Evolutionary conservation across 768 basidiomycete species (phyloP), one percentile per base, ranked within the genome.

Genomic region (Exsudoporus frostii): DNA sequence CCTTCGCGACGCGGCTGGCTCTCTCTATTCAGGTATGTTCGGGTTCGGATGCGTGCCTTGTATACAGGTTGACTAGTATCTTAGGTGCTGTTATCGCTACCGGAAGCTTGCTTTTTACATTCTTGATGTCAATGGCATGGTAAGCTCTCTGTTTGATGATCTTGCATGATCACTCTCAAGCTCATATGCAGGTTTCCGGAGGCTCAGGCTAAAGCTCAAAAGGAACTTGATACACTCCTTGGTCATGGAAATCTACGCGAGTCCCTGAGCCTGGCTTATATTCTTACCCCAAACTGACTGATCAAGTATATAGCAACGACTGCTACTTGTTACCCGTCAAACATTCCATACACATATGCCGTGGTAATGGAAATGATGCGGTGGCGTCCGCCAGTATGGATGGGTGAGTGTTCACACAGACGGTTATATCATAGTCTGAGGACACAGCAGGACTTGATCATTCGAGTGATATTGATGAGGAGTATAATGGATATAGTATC

Each of bases 121-220:
- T 51, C 50, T 45, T 51, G 50, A 36, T 51, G 36, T 34, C 50
- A 2, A 51, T 51, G 50, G 50, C 50, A 45, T 51, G 50, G 50
- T 51, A 32, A 45, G 10, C 8, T 27, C n/a, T 27, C 14, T 13
- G 22, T 47, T 7, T 3, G 13, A 17, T 5, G 5, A n/a, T 36
- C 19, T 29, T 7, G 15, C 11, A n/a, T 5, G 10, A 7, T 25
- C 33, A 8, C 8, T 34, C 17, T 47, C 24, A 47, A 11, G 13
- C 14, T n/a, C 22, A 13, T n/a, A 19, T 25, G 10, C 24, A 51
- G 50, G 50, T 51, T 45, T 14, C 50, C 50, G 4, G 36, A 45
- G 14, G 29, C 43, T n/a, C 50, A 51, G 36, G 27, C 19, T 10
- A 51, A 30, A 30, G 50, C 50, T 30, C 50, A 51, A 38, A 24